Conservation (phyloP, 768 basidiomycete genomes). For the Lactarius sanguifluus region DNA sequence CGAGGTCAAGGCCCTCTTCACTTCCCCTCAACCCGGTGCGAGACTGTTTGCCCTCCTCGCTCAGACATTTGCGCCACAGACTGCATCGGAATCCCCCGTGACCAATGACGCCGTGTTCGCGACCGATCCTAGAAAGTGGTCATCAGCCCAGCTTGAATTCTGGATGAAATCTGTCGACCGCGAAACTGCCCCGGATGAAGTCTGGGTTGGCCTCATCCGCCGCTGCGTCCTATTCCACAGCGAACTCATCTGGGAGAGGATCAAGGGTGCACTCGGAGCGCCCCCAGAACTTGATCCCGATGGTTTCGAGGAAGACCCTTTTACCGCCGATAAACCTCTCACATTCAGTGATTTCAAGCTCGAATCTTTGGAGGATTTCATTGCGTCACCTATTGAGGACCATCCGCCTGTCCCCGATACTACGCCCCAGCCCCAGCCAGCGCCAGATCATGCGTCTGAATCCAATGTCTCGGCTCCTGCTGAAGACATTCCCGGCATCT, state of each 20-base stretch:
- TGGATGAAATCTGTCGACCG: slow-evolving; percentile 70
- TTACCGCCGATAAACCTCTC: slow-evolving; percentile 1
- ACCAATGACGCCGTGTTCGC: slow-evolving; percentile 36
- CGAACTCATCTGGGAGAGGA: slow-evolving; percentile 88
- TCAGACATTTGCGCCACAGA: slow-evolving; percentile 54
- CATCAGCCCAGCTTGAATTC: slow-evolving; percentile 62
- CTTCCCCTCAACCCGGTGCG: slow-evolving; percentile 56
- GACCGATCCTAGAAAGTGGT: slow-evolving; percentile 67
- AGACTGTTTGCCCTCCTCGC: slow-evolving; percentile 71
- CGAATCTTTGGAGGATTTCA: slow-evolving; percentile 13
- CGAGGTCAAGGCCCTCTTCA: slow-evolving; percentile 70
- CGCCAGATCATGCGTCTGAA: slow-evolving; percentile 20
- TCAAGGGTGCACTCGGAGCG: slow-evolving; percentile 85
- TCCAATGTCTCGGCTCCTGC: slow-evolving; percentile 3
- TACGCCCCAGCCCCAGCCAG: background rate
- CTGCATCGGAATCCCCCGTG: slow-evolving; percentile 31
- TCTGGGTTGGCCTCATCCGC: slow-evolving; percentile 75
- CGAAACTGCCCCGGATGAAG: slow-evolving; percentile 59
- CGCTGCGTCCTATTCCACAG: slow-evolving; percentile 72
- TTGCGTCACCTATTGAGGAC: slow-evolving; percentile 1
- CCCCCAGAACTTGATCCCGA: slow-evolving; percentile 81
- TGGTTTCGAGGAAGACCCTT: slow-evolving; percentile 36
- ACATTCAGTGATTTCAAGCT: slow-evolving; percentile 17
- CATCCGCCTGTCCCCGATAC: background rate
- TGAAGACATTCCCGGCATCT: background rate